Evolutionary conservation across 805 yeast species (phyloP), one percentile per base, ranked within the genome.

Genomic region (Candida qinlingensis): DNA sequence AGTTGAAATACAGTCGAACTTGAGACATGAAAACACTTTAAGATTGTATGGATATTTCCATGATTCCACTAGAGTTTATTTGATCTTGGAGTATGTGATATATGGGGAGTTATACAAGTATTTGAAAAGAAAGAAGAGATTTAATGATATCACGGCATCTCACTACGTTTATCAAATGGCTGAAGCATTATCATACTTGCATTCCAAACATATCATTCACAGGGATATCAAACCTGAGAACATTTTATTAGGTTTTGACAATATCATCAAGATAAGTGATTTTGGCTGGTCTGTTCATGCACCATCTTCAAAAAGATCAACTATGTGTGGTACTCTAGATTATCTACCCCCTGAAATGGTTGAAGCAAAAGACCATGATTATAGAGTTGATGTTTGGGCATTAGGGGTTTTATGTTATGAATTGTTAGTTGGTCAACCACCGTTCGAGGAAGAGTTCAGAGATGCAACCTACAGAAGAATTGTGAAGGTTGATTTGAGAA

Each of bases 301-400:
- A 0, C 79, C 80, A 1, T 68, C 76, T 0, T 68, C 73, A 0
- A 76, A 79, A 53, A 71, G 97, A 59, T 74, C 81, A 12, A 92
- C 98, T 0, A 77, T 94, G 71, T 94, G 98, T 67, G 98, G 99
- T 0, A 94, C 99, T 0, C 71, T 92, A 38, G 98, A 94, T 66
- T 92, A 92, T 58, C 68, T 94, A 12, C 95, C 98, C 0, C 99
- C 99, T 7, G 99, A 92, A 67, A 83, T 94, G 86, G 87, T 92
- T 6, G 94, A 85, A 52, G 82, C 87, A 1, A 81, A 78, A 56
- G 86, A 82, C 9, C 94, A 92, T 58, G 92, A 86, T 57, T 75
- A 74, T 46, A 74, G 74, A 45, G 96, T 89, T 0, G 99, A 92
- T 63, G 76, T 85, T 3, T 92, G 99, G 99, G 88, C 97, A 1